Evolutionary conservation across 1,284 basidiomycete species (phyloP), one percentile per base, ranked within the genome.

Genomic region (Ustilago shanxiensis): DNA sequence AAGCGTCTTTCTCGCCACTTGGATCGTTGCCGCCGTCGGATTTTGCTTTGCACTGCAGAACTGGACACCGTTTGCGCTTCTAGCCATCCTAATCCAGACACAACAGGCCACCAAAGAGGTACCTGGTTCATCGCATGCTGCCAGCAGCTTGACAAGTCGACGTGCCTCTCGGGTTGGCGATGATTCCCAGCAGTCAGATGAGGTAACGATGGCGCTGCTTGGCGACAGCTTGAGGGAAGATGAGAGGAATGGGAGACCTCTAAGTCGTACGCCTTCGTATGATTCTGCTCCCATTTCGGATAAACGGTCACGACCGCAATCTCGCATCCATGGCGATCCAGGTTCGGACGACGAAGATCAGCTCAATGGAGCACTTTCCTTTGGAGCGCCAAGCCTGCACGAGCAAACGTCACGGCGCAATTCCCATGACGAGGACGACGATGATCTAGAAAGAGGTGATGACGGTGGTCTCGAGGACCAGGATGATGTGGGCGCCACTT

Each of bases 1-100:
- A 20, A 79, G 75, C 51, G 87, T 89, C 1, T 57, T 66, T 3
- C 85, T 87, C 0, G 88, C 89, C 0, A 88, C 88, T 56, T 44
- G 84, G 7, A 81, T 89, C 44, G 87, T 90, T 28, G 87, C 86
- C 1, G 66, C 87, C 14, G 88, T 88, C 6, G 89, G 89, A 1
- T 87, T 89, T 67, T 87, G 86, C 39, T 89, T 88, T 88, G 87
- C 88, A 7, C 73, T 89, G 13, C 79, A 86, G 2, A 87, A 87
- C 66, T 89, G 88, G 88, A 86, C 87, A 2, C 88, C 88, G 1
- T 88, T 87, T 60, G 86, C 86, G 8, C 66, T 88, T 29, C 85
- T 88, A 37, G 66, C 86, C 74, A 61, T 66, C 20, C 39, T 79
- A 20, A 67, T 82, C 16, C 67, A 77, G 29, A 73, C 73, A n/a